Conservation (phyloP, 2,329 filamentous ascomycete species). For the Colletotrichum orbiculare region DNA sequence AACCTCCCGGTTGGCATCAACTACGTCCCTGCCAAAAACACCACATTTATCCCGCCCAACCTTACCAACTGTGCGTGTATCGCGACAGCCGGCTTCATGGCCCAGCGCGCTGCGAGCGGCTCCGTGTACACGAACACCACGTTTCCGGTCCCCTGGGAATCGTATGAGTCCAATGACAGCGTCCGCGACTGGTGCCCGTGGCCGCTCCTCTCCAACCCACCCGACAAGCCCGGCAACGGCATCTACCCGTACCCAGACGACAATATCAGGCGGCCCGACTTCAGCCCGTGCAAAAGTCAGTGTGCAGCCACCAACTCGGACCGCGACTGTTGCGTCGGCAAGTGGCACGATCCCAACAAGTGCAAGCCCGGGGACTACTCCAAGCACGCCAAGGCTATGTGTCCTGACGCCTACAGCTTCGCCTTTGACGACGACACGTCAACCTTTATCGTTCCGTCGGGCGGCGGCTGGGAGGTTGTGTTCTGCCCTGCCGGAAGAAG, state of each 20-base stretch:
- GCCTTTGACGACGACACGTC: constrained; percentile 70
- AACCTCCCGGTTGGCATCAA: constrained; percentile 77
- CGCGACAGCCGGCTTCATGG: constrained; percentile 72
- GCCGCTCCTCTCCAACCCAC: constrained; percentile 76
- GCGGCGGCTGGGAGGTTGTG: constrained; percentile 81
- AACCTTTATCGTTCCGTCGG: constrained; percentile 72
- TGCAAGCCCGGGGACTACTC: constrained; percentile 78
- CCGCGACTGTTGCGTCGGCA: constrained; percentile 80
- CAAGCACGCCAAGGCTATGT: constrained; percentile 76
- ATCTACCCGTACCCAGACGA: constrained; percentile 86
- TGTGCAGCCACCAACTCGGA: constrained; percentile 76
- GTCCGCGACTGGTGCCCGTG: constrained; percentile 82
- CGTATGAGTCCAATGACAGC: constrained; percentile 63
- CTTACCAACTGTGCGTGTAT: constrained; percentile 82
- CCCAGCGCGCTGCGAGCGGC: constrained; percentile 64
- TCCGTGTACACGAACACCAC: constrained; percentile 71
- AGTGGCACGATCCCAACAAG: constrained; percentile 69
- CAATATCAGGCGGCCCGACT: constrained; percentile 74
- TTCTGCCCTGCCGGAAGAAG: constrained; percentile 77
- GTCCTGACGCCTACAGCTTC: constrained; percentile 87
- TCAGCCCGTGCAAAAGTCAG: constrained; percentile 82
- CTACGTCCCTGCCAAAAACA: constrained; percentile 70
- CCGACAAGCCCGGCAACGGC: constrained; percentile 76
- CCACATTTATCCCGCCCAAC: constrained; percentile 77
- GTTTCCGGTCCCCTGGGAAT: constrained; percentile 76